Evolutionary conservation across 345 rosid species (phyloP).

Genomic region (Melaleuca quinquenervia): DNA sequence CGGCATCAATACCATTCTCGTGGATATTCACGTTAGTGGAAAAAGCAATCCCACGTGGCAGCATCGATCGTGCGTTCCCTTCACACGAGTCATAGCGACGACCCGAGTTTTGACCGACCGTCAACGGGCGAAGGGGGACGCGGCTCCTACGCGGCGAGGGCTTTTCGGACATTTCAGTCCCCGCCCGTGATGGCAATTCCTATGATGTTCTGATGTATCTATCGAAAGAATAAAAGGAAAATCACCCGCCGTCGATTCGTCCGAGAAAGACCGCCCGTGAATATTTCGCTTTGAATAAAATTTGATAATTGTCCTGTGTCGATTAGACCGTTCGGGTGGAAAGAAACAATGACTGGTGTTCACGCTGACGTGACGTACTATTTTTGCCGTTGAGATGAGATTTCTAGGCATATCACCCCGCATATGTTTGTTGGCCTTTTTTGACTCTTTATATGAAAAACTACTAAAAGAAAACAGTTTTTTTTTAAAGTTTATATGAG

Average conservation of each 20-base stretch:
- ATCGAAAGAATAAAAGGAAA: not conserved
- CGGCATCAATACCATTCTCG: not conserved
- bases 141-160: not conserved
- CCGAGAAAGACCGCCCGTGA: not conserved
- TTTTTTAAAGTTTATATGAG: not conserved
- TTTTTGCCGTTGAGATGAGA: not conserved
- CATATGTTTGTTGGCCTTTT: not conserved
- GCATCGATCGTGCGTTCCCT: not conserved
- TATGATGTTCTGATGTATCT: not conserved
- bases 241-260: not conserved
- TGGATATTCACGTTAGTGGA: not conserved
- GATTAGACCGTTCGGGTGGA: not conserved
- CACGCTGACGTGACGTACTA: not conserved
- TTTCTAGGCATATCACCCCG: not conserved
- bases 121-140: not conserved
- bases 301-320: not conserved
- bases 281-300: not conserved
- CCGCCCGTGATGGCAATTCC: not conserved
- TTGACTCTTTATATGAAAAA: not conserved
- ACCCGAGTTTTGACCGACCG: not conserved
- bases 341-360: not conserved
- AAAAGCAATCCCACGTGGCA: not conserved
- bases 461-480: not conserved
- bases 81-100: not conserved
- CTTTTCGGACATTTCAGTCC: not conserved